Evolutionary conservation across 2,329 filamentous ascomycete species (phyloP).

Genomic region (Tolypocladium tropicale): DNA sequence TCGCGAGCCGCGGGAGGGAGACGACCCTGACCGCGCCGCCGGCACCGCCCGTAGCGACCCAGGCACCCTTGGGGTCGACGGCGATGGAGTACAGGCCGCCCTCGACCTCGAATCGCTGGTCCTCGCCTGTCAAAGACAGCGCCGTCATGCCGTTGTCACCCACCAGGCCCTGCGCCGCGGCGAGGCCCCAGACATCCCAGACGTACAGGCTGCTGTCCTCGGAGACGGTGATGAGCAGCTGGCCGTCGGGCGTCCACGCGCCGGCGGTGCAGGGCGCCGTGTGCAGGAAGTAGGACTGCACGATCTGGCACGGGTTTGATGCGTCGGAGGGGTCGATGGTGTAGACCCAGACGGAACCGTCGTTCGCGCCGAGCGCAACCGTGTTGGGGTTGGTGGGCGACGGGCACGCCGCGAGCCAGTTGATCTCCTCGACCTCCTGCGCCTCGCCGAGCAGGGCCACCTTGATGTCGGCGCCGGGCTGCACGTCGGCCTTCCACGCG

Average conservation of each 20-base stretch:
- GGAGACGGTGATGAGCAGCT: conserved; percentile 74
- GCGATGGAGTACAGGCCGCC: conserved; percentile 86
- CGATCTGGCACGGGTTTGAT: conserved; percentile 59
- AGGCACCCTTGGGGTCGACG: conserved; percentile 66
- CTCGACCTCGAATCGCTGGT: conserved; percentile 86
- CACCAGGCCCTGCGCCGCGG: conserved; percentile 45
- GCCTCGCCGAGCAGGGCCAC: conserved; percentile 61
- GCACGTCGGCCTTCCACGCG: conserved; percentile 48
- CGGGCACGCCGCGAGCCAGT: conserved; percentile 77
- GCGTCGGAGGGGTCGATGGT: conserved; percentile 60
- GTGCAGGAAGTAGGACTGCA: conserved; percentile 89
- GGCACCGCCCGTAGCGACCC: conserved; percentile 80
- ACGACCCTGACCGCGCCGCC: conserved; percentile 79
- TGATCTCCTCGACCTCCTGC: conserved; percentile 89
- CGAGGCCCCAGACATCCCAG: conserved; percentile 81
- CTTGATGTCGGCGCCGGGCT: conserved; percentile 34
- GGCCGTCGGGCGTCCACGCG: conserved; percentile 81
- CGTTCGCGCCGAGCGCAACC: conserved; percentile 75
- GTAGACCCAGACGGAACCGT: conserved; percentile 95
- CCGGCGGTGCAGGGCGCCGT: conserved; percentile 80
- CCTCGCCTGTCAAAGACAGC: conserved; percentile 65
- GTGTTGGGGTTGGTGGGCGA: conserved; percentile 63
- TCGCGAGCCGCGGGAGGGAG: conserved; percentile 58
- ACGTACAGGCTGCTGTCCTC: conserved; percentile 86
- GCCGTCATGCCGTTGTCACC: conserved; percentile 52